A percentile compares a stretch with the other conserved stretches of the same genome.
Evolutionary conservation across 192 early-diverging fungal species (phyloP).

Genomic region (Globomyces pollinis-pini): DNA sequence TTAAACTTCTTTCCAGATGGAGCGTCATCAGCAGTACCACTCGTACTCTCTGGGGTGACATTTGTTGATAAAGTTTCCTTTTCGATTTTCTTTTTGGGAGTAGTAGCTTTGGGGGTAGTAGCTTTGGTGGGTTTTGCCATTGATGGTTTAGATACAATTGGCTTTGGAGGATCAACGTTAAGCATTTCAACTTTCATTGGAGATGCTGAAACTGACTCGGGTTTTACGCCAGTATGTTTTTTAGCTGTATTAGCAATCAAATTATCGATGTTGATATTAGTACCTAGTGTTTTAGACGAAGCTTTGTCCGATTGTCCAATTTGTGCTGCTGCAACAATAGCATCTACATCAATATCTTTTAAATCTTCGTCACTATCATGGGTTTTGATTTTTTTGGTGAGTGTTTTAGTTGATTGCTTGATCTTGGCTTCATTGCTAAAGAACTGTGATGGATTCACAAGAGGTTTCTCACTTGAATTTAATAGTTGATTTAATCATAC

Average conservation of each 20-base stretch:
- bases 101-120: not conserved
- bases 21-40: not conserved
- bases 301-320: not conserved
- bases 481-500: no score
- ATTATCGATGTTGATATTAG: no score
- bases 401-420: not conserved
- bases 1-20: not conserved
- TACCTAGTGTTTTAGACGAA: not conserved
- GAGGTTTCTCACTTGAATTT: no score
- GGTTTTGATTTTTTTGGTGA: not conserved
- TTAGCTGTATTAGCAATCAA: not conserved
- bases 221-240: not conserved
- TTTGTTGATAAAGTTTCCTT: not conserved
- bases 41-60: not conserved
- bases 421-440: slow-evolving; percentile 1
- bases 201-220: not conserved
- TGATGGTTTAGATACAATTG: not conserved
- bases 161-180: not conserved
- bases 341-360: not conserved
- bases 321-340: not conserved
- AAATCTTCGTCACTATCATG: slow-evolving; percentile 2
- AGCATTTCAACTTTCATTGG: not conserved
- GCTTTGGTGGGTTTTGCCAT: not conserved
- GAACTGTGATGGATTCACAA: slow-evolving; percentile 1
- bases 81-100: not conserved